These are phyloP conservation scores for Salix dunnii DNA, from an alignment of 345 rosid genomes.

Conservation along the genomic window DNA sequence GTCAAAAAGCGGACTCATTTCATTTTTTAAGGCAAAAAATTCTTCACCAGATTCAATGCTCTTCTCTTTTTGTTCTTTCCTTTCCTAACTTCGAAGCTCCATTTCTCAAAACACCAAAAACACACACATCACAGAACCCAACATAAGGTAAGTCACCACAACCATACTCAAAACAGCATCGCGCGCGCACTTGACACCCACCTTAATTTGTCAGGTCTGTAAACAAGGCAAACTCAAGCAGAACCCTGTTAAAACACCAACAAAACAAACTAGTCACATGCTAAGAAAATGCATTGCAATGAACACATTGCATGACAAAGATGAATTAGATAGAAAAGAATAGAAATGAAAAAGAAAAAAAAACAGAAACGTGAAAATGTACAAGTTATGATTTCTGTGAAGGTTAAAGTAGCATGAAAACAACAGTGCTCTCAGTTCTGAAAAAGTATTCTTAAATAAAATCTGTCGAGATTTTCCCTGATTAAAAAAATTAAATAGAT, in stretches of 20 bases:
- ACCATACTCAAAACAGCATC: neutral
- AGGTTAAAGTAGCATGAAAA: constrained; percentile 17
- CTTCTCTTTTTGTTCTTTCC: constrained; percentile 37
- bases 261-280: neutral
- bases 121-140: neutral
- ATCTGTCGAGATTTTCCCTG: constrained; percentile 7
- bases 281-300: neutral
- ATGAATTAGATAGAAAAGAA: neutral
- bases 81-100: constrained; percentile 14
- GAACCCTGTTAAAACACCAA: neutral
- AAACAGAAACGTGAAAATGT: constrained; percentile 12
- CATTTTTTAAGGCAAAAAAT: constrained; percentile 7
- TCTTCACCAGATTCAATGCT: constrained; percentile 17
- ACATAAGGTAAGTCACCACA: neutral
- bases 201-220: constrained; percentile 21
- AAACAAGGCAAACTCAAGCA: neutral
- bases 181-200: neutral
- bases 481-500: neutral
- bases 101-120: constrained; percentile 9
- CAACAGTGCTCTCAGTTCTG: constrained; percentile 4
- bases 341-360: neutral
- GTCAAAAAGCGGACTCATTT: constrained; percentile 32
- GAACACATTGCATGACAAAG: neutral
- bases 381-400: constrained; percentile 18
- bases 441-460: neutral